Percentiles rank a stretch among this genome's conserved stretches.
Conservation (phyloP, 192 early-diverging fungal genomes). For the Podila epigama region DNA sequence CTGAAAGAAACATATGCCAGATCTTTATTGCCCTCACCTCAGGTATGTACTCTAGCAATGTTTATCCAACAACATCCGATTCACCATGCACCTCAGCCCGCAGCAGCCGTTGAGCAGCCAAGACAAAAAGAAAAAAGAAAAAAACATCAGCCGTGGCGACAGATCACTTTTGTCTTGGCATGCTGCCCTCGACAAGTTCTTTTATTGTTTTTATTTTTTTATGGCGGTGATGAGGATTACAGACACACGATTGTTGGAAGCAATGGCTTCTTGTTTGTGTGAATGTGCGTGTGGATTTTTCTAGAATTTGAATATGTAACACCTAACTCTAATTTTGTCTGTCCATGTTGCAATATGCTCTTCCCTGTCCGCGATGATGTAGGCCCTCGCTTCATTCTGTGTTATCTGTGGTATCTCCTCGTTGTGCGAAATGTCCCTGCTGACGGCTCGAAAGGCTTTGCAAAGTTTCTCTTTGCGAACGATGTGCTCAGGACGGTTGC, state of each 20-base stretch:
- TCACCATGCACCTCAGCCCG: neutral
- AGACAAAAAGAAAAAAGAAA: too few species aligned
- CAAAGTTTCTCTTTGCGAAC: conserved; percentile 41
- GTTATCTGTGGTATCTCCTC: conserved; percentile 52
- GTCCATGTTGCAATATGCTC: neutral
- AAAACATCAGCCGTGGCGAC: too few species aligned
- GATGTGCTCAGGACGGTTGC: conserved; percentile 72
- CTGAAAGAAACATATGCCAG: conserved; percentile 78
- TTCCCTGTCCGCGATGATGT: neutral
- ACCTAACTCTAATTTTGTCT: neutral
- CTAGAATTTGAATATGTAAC: neutral
- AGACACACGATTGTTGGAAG: too few species aligned
- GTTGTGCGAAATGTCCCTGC: conserved; percentile 39
- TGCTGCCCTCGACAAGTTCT: too few species aligned
- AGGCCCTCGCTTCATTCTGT: conserved; percentile 61
- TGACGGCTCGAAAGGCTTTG: conserved; percentile 49
- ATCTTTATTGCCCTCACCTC: conserved; percentile 79
- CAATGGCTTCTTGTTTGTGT: neutral
- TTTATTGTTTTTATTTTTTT: too few species aligned
- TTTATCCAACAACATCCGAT: neutral
- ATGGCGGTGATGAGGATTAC: too few species aligned
- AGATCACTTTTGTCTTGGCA: too few species aligned
- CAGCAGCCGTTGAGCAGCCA: too few species aligned
- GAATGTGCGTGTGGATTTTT: neutral
- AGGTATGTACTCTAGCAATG: conserved; percentile 54